These are phyloP conservation scores for Polytrichum commune DNA, from an alignment of 225 moss, liverwort and hornwort species.

Conservation along the genomic window DNA sequence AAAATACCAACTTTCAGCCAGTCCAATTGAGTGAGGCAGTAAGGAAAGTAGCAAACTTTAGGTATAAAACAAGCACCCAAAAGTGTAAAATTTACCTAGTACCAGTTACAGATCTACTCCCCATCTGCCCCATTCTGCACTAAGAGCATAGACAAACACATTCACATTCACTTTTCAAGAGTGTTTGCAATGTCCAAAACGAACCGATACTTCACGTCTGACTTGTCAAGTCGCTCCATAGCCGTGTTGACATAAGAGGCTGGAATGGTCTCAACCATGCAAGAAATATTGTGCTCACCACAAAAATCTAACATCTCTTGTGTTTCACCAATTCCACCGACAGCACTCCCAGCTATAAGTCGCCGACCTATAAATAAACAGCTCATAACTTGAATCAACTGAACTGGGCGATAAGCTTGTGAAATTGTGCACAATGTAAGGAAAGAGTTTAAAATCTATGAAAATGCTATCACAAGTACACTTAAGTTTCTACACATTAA, in stretches of 20 bases:
- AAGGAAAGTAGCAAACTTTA: too few relatives aligned
- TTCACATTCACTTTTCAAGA: too few relatives aligned
- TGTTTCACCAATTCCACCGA: constrained; percentile 53
- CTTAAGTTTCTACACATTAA: not conserved
- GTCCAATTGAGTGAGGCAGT: too few relatives aligned
- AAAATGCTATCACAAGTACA: not conserved
- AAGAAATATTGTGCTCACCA: constrained; percentile 46
- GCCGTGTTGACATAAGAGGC: constrained; percentile 39
- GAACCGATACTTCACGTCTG: constrained; percentile 65
- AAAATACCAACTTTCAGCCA: too few relatives aligned
- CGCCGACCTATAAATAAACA: constrained; percentile 28
- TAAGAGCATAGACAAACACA: too few relatives aligned
- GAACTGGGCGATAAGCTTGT: not conserved
- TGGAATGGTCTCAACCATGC: constrained; percentile 46
- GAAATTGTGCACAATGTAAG: not conserved
- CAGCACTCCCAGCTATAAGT: constrained; percentile 28
- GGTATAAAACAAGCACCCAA: too few relatives aligned
- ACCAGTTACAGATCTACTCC: too few relatives aligned
- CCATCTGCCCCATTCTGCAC: too few relatives aligned
- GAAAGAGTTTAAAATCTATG: not conserved
- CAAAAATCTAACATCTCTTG: constrained; percentile 69
- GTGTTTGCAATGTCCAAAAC: constrained; percentile 39
- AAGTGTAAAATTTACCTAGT: too few relatives aligned
- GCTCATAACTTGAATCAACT: not conserved
- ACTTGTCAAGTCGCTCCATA: constrained; percentile 37